These are phyloP conservation scores for Rhodocollybia butyracea DNA, from an alignment of 768 basidiomycete species.

Conservation along the genomic window DNA sequence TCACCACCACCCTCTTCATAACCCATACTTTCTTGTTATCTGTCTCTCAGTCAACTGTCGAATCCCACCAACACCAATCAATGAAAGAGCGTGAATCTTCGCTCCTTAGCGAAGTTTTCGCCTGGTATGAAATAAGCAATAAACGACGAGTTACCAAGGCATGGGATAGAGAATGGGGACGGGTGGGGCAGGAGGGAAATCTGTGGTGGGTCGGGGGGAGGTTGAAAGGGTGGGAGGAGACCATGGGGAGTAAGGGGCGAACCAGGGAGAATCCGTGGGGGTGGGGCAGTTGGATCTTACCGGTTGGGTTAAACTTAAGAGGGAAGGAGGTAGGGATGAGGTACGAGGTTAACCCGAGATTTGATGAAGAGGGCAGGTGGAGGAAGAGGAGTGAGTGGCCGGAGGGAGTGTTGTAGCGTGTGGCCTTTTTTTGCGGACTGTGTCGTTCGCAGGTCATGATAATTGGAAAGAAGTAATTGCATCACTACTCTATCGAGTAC, in stretches of 20 bases:
- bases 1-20: conserved; percentile 53
- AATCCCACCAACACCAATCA: conserved; percentile 54
- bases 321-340: conserved; percentile 5
- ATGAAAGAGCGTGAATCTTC: conserved; percentile 65
- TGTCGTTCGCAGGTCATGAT: too few relatives aligned
- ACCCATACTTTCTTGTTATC: conserved; percentile 63
- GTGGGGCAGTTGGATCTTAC: conserved; percentile 12
- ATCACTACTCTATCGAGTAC: too few relatives aligned
- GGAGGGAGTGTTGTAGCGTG: background rate
- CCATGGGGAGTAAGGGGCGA: conserved; percentile 59
- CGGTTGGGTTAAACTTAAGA: background rate
- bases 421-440: background rate
- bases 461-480: too few relatives aligned
- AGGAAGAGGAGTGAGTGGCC: conserved; percentile 16
- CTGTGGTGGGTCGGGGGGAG: conserved; percentile 79
- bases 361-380: conserved; percentile 18
- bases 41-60: conserved; percentile 74
- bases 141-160: conserved; percentile 12
- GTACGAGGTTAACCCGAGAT: conserved; percentile 8
- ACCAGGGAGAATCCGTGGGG: conserved; percentile 7
- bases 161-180: conserved; percentile 78
- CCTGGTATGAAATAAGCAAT: conserved; percentile 43
- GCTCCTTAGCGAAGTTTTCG: conserved; percentile 46
- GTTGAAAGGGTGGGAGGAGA: conserved; percentile 67
- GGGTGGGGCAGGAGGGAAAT: conserved; percentile 70